Evolutionary conservation across 176 grass and related monocot species (phyloP).

Genomic region (Musa beccarii): DNA sequence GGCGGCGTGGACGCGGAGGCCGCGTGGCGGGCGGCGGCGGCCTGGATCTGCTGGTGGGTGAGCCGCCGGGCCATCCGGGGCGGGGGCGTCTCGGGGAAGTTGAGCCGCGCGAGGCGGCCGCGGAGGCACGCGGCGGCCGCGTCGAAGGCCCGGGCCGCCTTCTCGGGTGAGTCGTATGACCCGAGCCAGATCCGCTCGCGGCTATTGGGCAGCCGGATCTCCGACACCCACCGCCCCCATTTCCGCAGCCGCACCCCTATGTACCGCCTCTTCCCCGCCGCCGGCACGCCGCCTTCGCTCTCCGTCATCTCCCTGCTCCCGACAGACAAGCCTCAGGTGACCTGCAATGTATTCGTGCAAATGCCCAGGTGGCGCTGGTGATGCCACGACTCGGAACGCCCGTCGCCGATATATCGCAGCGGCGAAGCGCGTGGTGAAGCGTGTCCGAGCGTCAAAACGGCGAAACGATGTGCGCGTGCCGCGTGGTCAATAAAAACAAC

Average conservation of each 20-base stretch:
- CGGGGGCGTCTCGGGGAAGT: constrained; percentile 8
- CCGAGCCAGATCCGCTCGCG: constrained; percentile 7
- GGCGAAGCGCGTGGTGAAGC: too few relatives aligned
- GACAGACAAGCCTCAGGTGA: too few relatives aligned
- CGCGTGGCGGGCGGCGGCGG: constrained; percentile 1
- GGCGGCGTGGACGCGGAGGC: neutral
- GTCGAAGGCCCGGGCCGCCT: constrained; percentile 12
- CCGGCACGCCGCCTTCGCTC: neutral
- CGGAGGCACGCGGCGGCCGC: constrained; percentile 1
- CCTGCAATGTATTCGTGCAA: too few relatives aligned
- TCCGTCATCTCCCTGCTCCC: neutral
- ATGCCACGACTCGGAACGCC: too few relatives aligned
- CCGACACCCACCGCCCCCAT: constrained; percentile 10
- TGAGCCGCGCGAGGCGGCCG: neutral
- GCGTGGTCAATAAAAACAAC: too few relatives aligned
- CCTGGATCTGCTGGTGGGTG: neutral
- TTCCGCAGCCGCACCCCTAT: neutral
- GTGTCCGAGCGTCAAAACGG: too few relatives aligned
- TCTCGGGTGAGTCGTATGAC: constrained; percentile 4
- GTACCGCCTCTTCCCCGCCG: neutral
- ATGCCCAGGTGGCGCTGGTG: too few relatives aligned
- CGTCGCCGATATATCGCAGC: too few relatives aligned
- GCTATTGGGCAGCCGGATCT: constrained; percentile 8
- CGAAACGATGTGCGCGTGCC: too few relatives aligned
- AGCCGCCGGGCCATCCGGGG: neutral